Base-by-base conservation (phyloP, 139 green algal genomes). In the Deuterostichococcus epilithicus region DNA sequence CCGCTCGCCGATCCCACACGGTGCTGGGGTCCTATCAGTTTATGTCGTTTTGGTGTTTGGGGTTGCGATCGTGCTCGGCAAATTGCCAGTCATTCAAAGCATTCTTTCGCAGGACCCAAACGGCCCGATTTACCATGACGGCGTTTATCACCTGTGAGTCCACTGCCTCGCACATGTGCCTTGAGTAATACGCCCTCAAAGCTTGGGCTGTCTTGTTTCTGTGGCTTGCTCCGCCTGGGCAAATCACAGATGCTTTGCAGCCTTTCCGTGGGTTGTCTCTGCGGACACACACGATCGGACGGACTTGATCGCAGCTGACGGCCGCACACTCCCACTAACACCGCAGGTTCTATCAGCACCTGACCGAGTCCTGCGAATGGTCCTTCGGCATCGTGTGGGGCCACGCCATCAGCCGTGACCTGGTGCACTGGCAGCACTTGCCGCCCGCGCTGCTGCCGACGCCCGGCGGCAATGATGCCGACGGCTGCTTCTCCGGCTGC, bases 401-500 rank as follows among this genome's bases (percentile, higher is more conserved):
- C 59, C 92, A 97, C 74, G 85, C 86, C 0, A 85, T 91, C 28
- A 92, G 82, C 75, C 36, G 34, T 60, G 69, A 86, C 35, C 79
- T 95, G 44, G 88, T 92, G 10, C 80, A 80, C 72, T 97, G 92
- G 92, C 70, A 85, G 70, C 86, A 92, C 68, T 73, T 93, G 68
- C 87, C 90, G 23, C 83, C 84, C 26, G 91, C 91, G n/a, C 75
- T 97, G 23, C 68, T 86, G 71, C 92, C 92, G 33, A 93, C 83
- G 1, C 84, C 84, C 10, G 87, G 86, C 36, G 77, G 86, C 36
- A 59, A 81, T 2, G 92, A 97, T 81, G 85, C 91, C 10, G 91
- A 94, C 44, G 92, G 92, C 33, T 97, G 92, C 81, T 97, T 94
- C 79, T 92, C 86, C 34, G 92, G 91, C 32, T 94, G 87, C 80